Evolutionary conservation across 2,329 filamentous ascomycete genomes (phyloP).

Genomic region (Diaporthe humulicola): DNA sequence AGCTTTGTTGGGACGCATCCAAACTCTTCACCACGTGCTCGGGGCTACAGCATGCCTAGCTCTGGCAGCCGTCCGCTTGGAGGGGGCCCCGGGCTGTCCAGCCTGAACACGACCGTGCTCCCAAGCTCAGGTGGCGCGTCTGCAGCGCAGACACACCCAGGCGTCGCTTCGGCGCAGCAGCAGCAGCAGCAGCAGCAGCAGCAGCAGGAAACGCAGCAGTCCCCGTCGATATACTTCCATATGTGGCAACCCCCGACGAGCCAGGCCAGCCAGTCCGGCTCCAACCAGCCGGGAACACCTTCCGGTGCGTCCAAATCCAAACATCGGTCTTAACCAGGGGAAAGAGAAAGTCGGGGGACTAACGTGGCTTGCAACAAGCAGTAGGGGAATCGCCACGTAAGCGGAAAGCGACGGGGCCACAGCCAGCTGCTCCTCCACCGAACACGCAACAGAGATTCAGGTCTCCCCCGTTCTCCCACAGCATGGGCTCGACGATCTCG

Average conservation of each 20-base stretch:
- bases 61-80: slow-evolving; percentile 52
- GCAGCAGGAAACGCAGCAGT: slow-evolving; percentile 73
- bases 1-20: slow-evolving; percentile 60
- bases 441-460: slow-evolving; percentile 60
- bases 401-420: slow-evolving; percentile 78
- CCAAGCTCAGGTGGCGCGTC: slow-evolving; percentile 53
- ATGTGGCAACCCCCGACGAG: slow-evolving; percentile 89
- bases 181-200: slow-evolving; percentile 71
- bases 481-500: slow-evolving; percentile 60
- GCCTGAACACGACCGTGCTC: slow-evolving; percentile 60
- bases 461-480: slow-evolving; percentile 68
- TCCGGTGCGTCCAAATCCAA: slow-evolving; percentile 77
- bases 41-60: slow-evolving; percentile 63
- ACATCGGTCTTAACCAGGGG: slow-evolving; percentile 54
- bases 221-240: slow-evolving; percentile 88
- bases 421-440: slow-evolving; percentile 61
- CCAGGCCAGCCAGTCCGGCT: slow-evolving; percentile 66
- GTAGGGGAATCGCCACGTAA: slow-evolving; percentile 85
- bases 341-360: slow-evolving; percentile 53
- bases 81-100: slow-evolving; percentile 56
- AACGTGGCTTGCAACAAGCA: slow-evolving; percentile 63
- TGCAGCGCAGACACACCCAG: slow-evolving; percentile 63
- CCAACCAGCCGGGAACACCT: slow-evolving; percentile 78
- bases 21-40: slow-evolving; percentile 62
- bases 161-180: slow-evolving; percentile 66